These are phyloP conservation scores for Tetrahymena malaccensis DNA, from an alignment of 73 alveolate genomes.

Conservation along the genomic window DNA sequence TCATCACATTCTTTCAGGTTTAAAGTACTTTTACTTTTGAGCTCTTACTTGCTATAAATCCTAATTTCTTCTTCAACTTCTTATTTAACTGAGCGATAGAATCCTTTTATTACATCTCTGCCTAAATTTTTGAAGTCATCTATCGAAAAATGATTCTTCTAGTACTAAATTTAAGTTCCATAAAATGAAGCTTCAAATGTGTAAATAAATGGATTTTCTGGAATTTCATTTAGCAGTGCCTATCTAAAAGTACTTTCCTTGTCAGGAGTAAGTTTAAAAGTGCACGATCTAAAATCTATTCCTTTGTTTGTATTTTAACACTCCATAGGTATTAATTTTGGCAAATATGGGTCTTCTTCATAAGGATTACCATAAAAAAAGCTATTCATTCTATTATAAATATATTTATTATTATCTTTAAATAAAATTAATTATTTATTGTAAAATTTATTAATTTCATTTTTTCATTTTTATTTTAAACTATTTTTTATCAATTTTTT, in stretches of 20 bases:
- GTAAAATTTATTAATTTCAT: too few relatives aligned
- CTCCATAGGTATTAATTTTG: background rate
- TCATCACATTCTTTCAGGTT: background rate
- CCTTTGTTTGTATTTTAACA: background rate
- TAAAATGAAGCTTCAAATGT: background rate
- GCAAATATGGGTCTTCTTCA: background rate
- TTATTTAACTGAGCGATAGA: background rate
- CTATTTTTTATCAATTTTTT: background rate
- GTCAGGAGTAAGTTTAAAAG: background rate
- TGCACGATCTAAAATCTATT: background rate
- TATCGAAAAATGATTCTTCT: background rate
- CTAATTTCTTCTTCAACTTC: background rate
- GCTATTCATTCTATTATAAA: constrained; percentile 20
- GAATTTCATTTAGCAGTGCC: background rate
- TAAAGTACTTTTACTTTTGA: background rate
- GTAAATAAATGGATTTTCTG: background rate
- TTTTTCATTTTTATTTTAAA: too few relatives aligned
- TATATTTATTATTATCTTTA: background rate
- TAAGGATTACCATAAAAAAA: constrained; percentile 57
- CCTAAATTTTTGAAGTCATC: background rate
- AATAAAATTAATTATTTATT: too few relatives aligned
- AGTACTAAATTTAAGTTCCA: background rate
- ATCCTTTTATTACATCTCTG: background rate
- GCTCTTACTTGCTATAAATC: background rate
- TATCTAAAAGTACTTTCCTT: background rate